phyloP scores from a whole-genome alignment of 2,329 filamentous ascomycete species.

The Clarireedia homoeocarpa region DNA sequence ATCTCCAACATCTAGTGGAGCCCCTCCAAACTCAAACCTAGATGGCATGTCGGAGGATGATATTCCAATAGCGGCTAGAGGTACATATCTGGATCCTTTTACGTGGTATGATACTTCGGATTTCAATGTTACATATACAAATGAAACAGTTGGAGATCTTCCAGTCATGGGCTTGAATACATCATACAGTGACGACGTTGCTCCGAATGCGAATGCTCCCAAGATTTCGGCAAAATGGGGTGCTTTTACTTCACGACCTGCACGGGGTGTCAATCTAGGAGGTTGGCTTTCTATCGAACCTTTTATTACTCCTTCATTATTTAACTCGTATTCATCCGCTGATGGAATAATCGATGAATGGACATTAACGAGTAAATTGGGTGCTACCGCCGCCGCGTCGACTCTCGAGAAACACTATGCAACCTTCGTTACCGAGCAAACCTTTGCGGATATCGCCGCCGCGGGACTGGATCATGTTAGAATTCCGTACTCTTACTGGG shows the following conservation, averaged over 20 bases:
- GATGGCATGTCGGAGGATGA: conserved; percentile 40
- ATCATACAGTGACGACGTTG: conserved; percentile 75
- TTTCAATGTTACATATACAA: conserved; percentile 93
- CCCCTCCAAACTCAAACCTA: conserved; percentile 38
- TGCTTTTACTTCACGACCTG: conserved; percentile 68
- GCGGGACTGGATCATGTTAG: conserved; percentile 96
- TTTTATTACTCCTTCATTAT: conserved; percentile 90
- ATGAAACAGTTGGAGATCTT: conserved; percentile 74
- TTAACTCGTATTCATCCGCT: conserved; percentile 50
- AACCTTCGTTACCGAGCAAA: conserved; percentile 75
- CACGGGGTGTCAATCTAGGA: conserved; percentile 85
- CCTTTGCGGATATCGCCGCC: conserved; percentile 74
- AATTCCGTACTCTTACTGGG: conserved; percentile 94
- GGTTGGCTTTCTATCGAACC: conserved; percentile 93
- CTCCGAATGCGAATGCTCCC: conserved; percentile 73
- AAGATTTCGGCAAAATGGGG: conserved; percentile 68
- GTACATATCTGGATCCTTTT: conserved; percentile 78
- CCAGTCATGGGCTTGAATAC: conserved; percentile 83
- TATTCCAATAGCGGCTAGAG: conserved; percentile 55
- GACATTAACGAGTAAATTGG: conserved; percentile 66
- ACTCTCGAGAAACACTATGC: conserved; percentile 89
- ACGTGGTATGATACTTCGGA: conserved; percentile 84
- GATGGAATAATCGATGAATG: conserved; percentile 76
- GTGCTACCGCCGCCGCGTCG: conserved; percentile 50
- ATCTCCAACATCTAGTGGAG: conserved; percentile 12